phyloP scores from a whole-genome alignment of 352 stramenopile genomes.

The Peronospora belbahrii region DNA sequence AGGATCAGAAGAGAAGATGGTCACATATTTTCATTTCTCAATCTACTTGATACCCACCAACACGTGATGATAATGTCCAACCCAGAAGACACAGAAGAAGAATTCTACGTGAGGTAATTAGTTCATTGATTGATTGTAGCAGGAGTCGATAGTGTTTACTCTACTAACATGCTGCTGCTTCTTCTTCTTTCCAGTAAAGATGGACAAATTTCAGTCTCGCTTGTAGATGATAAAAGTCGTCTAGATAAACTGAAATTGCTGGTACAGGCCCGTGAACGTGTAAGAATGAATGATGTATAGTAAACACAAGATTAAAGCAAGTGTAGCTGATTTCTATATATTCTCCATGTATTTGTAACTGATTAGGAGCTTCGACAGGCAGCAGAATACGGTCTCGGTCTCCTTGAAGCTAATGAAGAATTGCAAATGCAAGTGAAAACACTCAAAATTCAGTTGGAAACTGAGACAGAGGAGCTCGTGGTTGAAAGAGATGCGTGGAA shows the following conservation, averaged over 20 bases:
- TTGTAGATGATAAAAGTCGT: conserved; percentile 44
- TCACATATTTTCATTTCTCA: too few relatives aligned
- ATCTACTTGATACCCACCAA: too few relatives aligned
- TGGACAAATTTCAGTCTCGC: conserved; percentile 35
- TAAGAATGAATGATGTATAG: too few relatives aligned
- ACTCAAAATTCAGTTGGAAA: conserved; percentile 69
- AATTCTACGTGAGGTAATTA: conserved; percentile 69
- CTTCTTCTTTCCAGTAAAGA: conserved; percentile 40
- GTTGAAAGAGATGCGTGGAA: conserved; percentile 56
- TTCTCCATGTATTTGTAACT: too few relatives aligned
- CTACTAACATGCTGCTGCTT: too few relatives aligned
- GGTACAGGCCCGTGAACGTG: conserved; percentile 42
- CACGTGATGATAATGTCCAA: too few relatives aligned
- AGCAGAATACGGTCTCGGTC: conserved; percentile 65
- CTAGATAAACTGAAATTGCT: conserved; percentile 36
- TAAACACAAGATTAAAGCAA: too few relatives aligned
- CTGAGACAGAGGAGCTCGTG: conserved; percentile 46
- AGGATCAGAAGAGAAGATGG: too few relatives aligned
- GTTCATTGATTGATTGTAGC: too few relatives aligned
- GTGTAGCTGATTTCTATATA: too few relatives aligned
- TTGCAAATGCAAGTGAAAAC: conserved; percentile 58
- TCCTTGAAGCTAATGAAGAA: conserved; percentile 75
- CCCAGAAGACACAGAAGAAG: conserved; percentile 34
- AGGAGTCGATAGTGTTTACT: too few relatives aligned
- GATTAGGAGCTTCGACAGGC: conserved; percentile 63